Evolutionary conservation across 371 early-diverging fungal genomes (phyloP).

Genomic region (Mortierella sp.): DNA sequence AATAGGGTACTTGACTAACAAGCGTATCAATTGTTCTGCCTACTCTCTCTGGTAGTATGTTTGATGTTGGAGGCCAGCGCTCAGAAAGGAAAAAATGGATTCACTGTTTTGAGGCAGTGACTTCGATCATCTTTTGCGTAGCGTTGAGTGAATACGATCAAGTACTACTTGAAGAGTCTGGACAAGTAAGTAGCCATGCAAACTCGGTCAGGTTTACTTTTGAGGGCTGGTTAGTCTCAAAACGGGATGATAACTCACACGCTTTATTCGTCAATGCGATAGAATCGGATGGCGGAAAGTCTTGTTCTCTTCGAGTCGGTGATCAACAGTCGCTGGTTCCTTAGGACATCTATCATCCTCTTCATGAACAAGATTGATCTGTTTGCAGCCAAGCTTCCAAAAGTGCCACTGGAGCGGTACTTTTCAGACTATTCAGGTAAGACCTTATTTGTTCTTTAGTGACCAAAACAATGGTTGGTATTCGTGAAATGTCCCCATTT

Average conservation of each 20-base stretch:
- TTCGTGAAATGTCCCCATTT: background rate
- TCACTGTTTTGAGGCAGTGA: conserved; percentile 88
- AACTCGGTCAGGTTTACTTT: too few relatives aligned
- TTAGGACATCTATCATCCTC: conserved; percentile 67
- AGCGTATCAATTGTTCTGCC: background rate
- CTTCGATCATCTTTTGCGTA: conserved; percentile 73
- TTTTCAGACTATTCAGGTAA: conserved; percentile 65
- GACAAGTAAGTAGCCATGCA: conserved; percentile 50
- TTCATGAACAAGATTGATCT: conserved; percentile 77
- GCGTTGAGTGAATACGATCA: conserved; percentile 79
- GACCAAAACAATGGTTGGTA: background rate
- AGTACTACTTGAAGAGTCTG: conserved; percentile 73
- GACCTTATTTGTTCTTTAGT: background rate
- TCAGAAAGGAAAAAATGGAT: conserved; percentile 94
- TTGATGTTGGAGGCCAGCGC: conserved; percentile 80
- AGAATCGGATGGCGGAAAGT: conserved; percentile 79
- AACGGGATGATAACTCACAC: too few relatives aligned
- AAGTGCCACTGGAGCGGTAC: conserved; percentile 58
- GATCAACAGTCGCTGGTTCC: conserved; percentile 68
- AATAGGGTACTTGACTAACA: background rate
- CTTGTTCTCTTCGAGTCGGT: conserved; percentile 81
- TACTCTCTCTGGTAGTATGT: conserved; percentile 60
- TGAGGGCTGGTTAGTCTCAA: too few relatives aligned
- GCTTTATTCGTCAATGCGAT: background rate
- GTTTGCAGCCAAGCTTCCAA: conserved; percentile 59